phyloP scores from a whole-genome alignment of 2,329 filamentous ascomycete species.

The Exophiala spinifera region DNA sequence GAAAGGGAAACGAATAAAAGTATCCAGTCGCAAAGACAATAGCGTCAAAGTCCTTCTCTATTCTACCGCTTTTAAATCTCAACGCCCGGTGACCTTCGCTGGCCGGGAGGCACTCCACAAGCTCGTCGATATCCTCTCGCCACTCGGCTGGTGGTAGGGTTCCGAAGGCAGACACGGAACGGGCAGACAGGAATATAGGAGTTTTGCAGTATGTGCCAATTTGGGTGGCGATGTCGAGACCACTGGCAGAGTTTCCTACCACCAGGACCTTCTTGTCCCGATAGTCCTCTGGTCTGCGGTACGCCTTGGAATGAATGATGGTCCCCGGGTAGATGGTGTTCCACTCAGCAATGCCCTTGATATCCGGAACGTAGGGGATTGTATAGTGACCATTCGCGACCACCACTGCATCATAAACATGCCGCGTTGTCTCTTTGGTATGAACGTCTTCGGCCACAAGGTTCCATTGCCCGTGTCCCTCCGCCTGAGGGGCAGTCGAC shows the following conservation, averaged over 20 bases:
- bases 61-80: constrained; percentile 62
- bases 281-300: constrained; percentile 64
- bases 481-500: neutral
- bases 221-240: constrained; percentile 77
- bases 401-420: constrained; percentile 70
- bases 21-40: constrained; percentile 89
- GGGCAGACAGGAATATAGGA: constrained; percentile 63
- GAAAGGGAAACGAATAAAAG: constrained; percentile 77
- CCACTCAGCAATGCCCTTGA: constrained; percentile 60
- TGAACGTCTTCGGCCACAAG: constrained; percentile 54
- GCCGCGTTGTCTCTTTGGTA: constrained; percentile 40
- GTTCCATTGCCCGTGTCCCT: constrained; percentile 38
- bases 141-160: constrained; percentile 37
- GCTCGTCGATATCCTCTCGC: constrained; percentile 58
- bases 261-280: constrained; percentile 71
- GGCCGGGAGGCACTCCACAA: constrained; percentile 55
- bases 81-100: constrained; percentile 55
- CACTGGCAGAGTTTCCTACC: constrained; percentile 80
- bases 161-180: constrained; percentile 44
- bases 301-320: constrained; percentile 76
- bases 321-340: constrained; percentile 56
- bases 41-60: constrained; percentile 68
- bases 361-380: constrained; percentile 63
- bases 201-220: constrained; percentile 60
- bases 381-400: constrained; percentile 74